phyloP scores from a whole-genome alignment of 441 rosid genomes.

The Macaranga tanarius region DNA sequence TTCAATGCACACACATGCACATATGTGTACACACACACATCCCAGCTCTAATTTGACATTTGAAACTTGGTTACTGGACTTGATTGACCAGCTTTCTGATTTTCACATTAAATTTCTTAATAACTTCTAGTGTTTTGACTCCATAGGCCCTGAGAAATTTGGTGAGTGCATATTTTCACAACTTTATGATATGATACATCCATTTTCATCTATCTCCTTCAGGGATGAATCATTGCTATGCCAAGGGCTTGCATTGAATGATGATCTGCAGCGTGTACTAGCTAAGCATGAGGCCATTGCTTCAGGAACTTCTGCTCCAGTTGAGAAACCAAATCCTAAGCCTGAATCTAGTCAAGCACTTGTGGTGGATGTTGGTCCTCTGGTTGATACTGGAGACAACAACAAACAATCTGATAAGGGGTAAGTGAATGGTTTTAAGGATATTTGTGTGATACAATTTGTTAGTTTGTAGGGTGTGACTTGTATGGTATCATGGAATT shows the following conservation, averaged over 20 bases:
- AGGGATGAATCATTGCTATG: conserved; percentile 92
- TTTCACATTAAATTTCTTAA: background rate
- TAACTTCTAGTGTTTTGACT: background rate
- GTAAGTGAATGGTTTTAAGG: conserved; percentile 34
- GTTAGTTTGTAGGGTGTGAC: background rate
- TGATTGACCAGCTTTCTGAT: background rate
- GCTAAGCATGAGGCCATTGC: conserved; percentile 84
- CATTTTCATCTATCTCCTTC: conserved; percentile 18
- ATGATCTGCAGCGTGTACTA: conserved; percentile 92
- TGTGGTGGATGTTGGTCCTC: conserved; percentile 58
- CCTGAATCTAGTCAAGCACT: conserved; percentile 54
- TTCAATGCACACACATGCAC: background rate
- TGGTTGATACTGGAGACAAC: conserved; percentile 69
- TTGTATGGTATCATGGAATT: background rate
- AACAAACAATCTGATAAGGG: conserved; percentile 48
- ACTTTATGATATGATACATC: background rate
- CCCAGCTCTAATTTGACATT: background rate
- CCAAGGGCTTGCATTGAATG: conserved; percentile 91
- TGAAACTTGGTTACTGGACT: conserved; percentile 3
- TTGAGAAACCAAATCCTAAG: conserved; percentile 55
- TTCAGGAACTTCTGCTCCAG: conserved; percentile 57
- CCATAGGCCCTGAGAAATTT: background rate
- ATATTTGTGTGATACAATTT: no score
- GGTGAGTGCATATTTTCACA: background rate
- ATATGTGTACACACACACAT: no score